phyloP scores from a whole-genome alignment of 78 protist species.

The Dictyostelium firmibasis region DNA sequence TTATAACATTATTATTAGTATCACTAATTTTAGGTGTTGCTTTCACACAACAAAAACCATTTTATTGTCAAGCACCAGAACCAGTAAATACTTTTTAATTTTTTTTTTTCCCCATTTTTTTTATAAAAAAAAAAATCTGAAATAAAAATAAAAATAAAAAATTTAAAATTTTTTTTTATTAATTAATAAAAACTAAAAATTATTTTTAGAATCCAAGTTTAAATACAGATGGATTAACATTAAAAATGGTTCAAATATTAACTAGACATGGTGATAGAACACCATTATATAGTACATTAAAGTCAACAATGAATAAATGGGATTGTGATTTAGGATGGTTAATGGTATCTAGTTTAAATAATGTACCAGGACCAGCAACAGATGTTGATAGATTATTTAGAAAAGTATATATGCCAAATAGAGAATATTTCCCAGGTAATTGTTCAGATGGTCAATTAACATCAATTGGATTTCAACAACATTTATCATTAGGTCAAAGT shows the following conservation, averaged over 20 bases:
- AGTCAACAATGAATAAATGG: conserved; percentile 29
- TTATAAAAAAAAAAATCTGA: neutral
- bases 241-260: conserved; percentile 54
- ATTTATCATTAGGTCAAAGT: conserved; percentile 9
- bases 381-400: conserved; percentile 10
- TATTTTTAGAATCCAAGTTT: neutral
- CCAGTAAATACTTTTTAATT: conserved; percentile 12
- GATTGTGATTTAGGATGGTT: conserved; percentile 38
- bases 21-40: neutral
- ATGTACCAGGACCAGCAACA: neutral
- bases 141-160: neutral
- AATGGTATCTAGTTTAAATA: conserved; percentile 31
- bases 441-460: conserved; percentile 78
- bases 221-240: conserved; percentile 27
- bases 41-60: conserved; percentile 33
- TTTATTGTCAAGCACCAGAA: conserved; percentile 73
- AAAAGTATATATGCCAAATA: conserved; percentile 43
- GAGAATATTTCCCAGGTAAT: conserved; percentile 63
- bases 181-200: neutral
- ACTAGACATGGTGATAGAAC: conserved; percentile 80
- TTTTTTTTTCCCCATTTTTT: neutral
- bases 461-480: conserved; percentile 43
- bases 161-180: neutral
- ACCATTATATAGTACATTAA: conserved; percentile 42
- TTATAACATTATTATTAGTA: neutral